Evolutionary conservation across 1,284 basidiomycete species (phyloP).

Genomic region (Marasmius fiardii): DNA sequence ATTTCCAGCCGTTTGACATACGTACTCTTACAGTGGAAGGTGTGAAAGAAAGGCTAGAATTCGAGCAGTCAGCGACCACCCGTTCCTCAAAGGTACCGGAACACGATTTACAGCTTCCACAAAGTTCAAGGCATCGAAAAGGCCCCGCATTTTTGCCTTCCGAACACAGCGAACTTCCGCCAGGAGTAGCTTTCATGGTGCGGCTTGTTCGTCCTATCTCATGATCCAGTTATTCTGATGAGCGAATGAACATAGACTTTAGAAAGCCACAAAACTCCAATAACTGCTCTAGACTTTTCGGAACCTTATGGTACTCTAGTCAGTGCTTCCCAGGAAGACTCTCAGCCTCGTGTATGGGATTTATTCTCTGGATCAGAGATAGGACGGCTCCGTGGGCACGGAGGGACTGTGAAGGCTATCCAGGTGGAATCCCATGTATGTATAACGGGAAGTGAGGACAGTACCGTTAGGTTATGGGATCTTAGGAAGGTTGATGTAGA

Average conservation of each 20-base stretch:
- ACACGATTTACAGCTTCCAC: slow-evolving; percentile 44
- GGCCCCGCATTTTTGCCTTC: slow-evolving; percentile 95
- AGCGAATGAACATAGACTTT: slow-evolving; percentile 62
- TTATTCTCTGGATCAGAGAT: slow-evolving; percentile 79
- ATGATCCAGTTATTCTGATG: slow-evolving; percentile 7
- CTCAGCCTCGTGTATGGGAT: slow-evolving; percentile 86
- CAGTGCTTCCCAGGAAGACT: slow-evolving; percentile 78
- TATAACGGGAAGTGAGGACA: slow-evolving; percentile 88
- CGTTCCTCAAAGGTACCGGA: slow-evolving; percentile 31
- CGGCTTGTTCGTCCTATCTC: slow-evolving; percentile 12
- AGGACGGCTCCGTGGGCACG: slow-evolving; percentile 78
- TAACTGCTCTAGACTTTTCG: slow-evolving; percentile 91
- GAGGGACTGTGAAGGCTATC: slow-evolving; percentile 80
- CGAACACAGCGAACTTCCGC: slow-evolving; percentile 94
- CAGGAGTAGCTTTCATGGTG: slow-evolving; percentile 96
- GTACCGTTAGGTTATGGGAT: slow-evolving; percentile 86
- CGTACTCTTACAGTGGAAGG: slow-evolving; percentile 78
- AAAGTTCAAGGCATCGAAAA: slow-evolving; percentile 73
- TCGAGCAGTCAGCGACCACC: slow-evolving; percentile 48
- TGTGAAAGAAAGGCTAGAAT: slow-evolving; percentile 78
- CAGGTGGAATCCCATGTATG: slow-evolving; percentile 94
- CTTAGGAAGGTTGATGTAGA: slow-evolving; percentile 77
- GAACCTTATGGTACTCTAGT: slow-evolving; percentile 96
- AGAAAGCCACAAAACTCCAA: slow-evolving; percentile 74
- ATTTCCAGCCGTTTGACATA: slow-evolving; percentile 9